Evolutionary conservation across 352 stramenopile genomes (phyloP), one percentile per base, ranked within the genome.

Genomic region (Globisporangium lucens): DNA sequence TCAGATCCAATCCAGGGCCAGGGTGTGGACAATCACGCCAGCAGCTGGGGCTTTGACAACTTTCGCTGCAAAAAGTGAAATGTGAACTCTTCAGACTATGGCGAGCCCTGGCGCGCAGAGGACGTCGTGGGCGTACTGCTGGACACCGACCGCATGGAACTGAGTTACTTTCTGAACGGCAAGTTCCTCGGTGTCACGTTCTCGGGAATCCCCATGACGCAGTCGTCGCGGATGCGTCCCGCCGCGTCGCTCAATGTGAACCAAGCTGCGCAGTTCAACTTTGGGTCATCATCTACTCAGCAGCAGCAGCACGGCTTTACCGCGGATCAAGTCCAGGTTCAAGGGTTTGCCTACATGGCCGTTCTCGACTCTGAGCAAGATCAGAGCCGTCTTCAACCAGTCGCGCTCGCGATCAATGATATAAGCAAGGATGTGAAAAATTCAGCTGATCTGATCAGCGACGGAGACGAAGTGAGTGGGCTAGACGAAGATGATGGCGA

Each of bases 91-190:
- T 80, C 73, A 47, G 86, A 94, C 1, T 98, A 98, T 56, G 93
- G 93, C 3, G 78, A 87, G 27, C 61, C 73, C 13, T 98, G 93
- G 93, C 74, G 74, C 30, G 67, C 69, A 1, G 87, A 89, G 1
- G 92, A 98, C 63, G 71, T 97, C 13, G 75, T 98, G 7, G 93
- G 93, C 0, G 87, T 95, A 0, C 67, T 96, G 8, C 72, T 97
- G 4, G 93, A 98, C 66, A 90, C 85, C 7, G 89, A 95, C 70
- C 83, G 72, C 1, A 82, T 90, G 63, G 79, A 89, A 62, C 81
- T 98, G 33, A 94, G 86, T 30, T 98, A 93, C 68, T 89, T 94
- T 57, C 61, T 98, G 4, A 98, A 98, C 75, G 93, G 91, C n/a
- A 77, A 82, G 12, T 87, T 94, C 63, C 75, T 98, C 20, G 93